These are phyloP conservation scores for Zopfochytrium polystomum DNA, from an alignment of 371 early-diverging fungal species.

Conservation along the genomic window DNA sequence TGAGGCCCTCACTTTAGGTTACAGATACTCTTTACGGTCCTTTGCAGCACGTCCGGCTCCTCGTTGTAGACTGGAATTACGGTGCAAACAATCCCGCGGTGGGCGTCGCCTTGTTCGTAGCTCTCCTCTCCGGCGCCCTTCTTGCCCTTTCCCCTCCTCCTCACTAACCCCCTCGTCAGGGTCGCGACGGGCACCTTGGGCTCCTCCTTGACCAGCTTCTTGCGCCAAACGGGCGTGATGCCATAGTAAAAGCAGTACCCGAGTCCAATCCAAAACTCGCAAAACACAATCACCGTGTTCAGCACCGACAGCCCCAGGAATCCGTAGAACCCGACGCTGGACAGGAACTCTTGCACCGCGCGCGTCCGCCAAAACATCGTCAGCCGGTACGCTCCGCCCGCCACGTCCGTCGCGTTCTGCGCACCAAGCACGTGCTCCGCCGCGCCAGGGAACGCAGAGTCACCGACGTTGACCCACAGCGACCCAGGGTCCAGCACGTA, in stretches of 20 bases:
- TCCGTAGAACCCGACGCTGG: background rate
- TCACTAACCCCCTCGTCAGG: too few relatives aligned
- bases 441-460: background rate
- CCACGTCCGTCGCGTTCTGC: background rate
- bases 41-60: background rate
- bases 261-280: background rate
- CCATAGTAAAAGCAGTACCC: background rate
- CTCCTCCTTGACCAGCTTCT: too few relatives aligned
- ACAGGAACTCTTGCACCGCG: background rate
- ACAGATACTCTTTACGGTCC: background rate
- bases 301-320: background rate
- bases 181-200: too few relatives aligned
- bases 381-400: too few relatives aligned
- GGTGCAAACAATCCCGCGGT: background rate
- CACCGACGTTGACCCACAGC: background rate
- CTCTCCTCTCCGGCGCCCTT: background rate
- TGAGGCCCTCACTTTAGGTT: too few relatives aligned
- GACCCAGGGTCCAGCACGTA: conserved; percentile 2
- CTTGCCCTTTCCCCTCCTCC: background rate
- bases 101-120: background rate
- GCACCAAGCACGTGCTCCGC: background rate
- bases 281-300: background rate
- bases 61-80: too few relatives aligned
- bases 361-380: too few relatives aligned
- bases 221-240: background rate